Conservation (phyloP, 1,284 basidiomycete species). For the Clitocybe nebularis region DNA sequence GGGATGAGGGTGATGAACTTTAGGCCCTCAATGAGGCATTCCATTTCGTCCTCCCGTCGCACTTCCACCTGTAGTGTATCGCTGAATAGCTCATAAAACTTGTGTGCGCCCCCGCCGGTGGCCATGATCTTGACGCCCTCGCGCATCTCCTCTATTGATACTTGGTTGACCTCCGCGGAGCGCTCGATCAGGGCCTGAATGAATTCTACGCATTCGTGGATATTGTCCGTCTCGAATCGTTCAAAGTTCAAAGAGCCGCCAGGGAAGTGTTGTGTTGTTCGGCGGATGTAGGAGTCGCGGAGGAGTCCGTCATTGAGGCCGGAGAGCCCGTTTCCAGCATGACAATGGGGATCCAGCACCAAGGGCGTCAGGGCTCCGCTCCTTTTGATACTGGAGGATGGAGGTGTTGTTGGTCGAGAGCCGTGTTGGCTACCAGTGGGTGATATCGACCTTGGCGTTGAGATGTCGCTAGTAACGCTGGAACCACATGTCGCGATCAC, state of each 20-base stretch:
- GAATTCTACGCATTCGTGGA: constrained; percentile 85
- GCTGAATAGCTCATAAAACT: constrained; percentile 84
- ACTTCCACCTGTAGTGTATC: constrained; percentile 83
- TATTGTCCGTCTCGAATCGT: constrained; percentile 92
- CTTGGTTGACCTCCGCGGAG: constrained; percentile 85
- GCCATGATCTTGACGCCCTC: constrained; percentile 95
- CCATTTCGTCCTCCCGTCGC: constrained; percentile 95
- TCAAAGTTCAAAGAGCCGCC: constrained; percentile 98
- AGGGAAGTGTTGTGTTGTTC: constrained; percentile 80
- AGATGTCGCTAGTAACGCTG: constrained; percentile 39
- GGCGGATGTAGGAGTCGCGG: constrained; percentile 63
- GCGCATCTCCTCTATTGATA: constrained; percentile 89
- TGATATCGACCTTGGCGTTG: constrained; percentile 48
- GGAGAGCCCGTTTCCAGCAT: constrained; percentile 31
- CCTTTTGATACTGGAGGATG: constrained; percentile 36
- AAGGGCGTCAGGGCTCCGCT: constrained; percentile 84
- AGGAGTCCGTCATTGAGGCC: constrained; percentile 48
- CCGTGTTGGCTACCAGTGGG: constrained; percentile 33
- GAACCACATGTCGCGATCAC: constrained; percentile 55
- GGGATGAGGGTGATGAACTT: constrained; percentile 97
- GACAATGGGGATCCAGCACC: constrained; percentile 50
- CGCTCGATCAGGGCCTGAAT: constrained; percentile 85
- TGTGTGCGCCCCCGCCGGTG: constrained; percentile 96
- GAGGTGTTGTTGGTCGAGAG: constrained; percentile 29
- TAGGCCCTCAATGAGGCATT: constrained; percentile 94